Base-by-base conservation (phyloP, 2,329 filamentous ascomycete genomes). In the Thielaviopsis euricoi region DNA sequence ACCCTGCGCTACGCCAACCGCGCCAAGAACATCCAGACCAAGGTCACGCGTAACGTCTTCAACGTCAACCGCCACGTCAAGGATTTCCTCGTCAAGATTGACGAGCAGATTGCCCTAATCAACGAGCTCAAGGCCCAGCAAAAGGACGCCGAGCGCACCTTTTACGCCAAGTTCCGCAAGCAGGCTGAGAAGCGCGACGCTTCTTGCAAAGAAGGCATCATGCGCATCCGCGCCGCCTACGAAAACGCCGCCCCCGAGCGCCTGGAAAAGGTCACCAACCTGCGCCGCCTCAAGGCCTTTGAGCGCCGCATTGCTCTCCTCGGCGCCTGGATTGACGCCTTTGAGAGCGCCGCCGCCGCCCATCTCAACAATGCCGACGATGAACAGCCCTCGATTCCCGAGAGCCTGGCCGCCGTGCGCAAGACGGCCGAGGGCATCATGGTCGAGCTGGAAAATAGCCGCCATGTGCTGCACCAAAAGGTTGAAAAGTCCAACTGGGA, bases 41-140 rank as follows among this genome's bases (percentile, higher is more conserved):
- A 98, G 77, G 89, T 96, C 59, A 96, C 93, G n/a, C 84, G 90
- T 66, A 98, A 98, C 67, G 90, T 97, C 23, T 98, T 94, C 74
- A 98, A 98, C 69, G 93, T 98, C 62, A 96, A 98, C 69, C 86
- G 93, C 61, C 93, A 98, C 71, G 93, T 98, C 66, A 98, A 98
- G 74, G 93, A 98, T 71, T 98, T 95, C 72, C 73, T 98, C 68
- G 93, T 96, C 75, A 97, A 97, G 78, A 98, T 98, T 65, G 91
- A 98, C 67, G 93, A 98, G 72, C 91, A 98, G 69, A 90, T 95
- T 78, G 85, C 83, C n/a, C 72, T 96, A 66, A 98, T 98, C 70
- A 95, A 95, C 64, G 90, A 97, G 68, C 80, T 98, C 58, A 89
- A 93, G 72, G 86, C 86, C 25, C 88, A 96, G 69, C 89, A 95